phyloP scores from a whole-genome alignment of 1,284 basidiomycete species.

The Trichosporon faecale region DNA sequence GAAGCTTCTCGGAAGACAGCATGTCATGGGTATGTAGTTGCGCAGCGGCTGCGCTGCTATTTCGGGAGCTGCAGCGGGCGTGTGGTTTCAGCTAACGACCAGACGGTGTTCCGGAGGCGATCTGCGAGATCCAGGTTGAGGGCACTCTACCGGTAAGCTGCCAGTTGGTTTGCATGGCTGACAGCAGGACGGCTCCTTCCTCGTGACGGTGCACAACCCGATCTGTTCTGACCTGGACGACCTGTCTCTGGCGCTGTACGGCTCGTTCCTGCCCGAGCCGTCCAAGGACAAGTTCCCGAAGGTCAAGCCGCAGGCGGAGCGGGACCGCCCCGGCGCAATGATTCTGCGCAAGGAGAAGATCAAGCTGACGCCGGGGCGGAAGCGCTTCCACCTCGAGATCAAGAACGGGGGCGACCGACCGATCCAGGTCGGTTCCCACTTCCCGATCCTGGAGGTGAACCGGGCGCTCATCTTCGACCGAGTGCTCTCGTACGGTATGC shows the following conservation, averaged over 20 bases:
- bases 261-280: constrained; percentile 85
- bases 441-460: constrained; percentile 90
- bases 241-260: constrained; percentile 77
- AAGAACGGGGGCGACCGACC: constrained; percentile 93
- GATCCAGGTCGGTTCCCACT: constrained; percentile 92
- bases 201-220: constrained; percentile 92
- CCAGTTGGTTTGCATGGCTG: not conserved
- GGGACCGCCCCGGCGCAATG: constrained; percentile 69
- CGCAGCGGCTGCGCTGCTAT: not conserved
- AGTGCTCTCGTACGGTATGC: constrained; percentile 69
- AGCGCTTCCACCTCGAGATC: constrained; percentile 70
- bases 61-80: not conserved
- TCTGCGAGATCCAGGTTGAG: constrained; percentile 87
- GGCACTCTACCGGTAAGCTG: constrained; percentile 78
- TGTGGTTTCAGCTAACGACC: not conserved
- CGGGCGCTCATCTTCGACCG: constrained; percentile 78
- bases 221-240: constrained; percentile 80
- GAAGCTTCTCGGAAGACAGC: constrained; percentile 77
- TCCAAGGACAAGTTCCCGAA: constrained; percentile 63
- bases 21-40: constrained; percentile 63
- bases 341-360: constrained; percentile 68
- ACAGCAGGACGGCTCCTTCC: constrained; percentile 61
- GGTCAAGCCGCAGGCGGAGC: constrained; percentile 57
- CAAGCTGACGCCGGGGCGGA: constrained; percentile 68
- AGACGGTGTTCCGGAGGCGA: constrained; percentile 45